Evolutionary conservation across 495 filamentous ascomycete genomes (phyloP).

Genomic region (Penicillium herquei): DNA sequence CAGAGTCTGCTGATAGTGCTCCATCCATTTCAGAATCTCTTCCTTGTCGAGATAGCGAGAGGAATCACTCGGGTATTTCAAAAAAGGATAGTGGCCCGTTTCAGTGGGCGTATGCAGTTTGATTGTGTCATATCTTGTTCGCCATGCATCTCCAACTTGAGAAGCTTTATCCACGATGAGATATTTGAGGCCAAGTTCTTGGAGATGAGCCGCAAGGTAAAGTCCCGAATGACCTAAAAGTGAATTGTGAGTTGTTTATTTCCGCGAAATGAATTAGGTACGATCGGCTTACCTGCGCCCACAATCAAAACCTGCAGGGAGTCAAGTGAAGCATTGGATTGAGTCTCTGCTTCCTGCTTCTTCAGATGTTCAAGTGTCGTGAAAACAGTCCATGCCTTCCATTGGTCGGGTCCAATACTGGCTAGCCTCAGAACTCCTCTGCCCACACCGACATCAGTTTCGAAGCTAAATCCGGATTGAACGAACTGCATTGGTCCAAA

Average conservation of each 20-base stretch:
- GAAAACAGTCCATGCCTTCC: constrained; percentile 6
- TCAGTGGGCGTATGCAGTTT: not conserved
- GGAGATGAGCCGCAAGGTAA: not conserved
- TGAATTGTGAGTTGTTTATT: not conserved
- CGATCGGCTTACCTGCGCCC: not conserved
- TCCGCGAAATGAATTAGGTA: not conserved
- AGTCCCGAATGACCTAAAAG: constrained; percentile 2
- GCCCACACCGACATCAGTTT: not conserved
- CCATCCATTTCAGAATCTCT: constrained; percentile 1
- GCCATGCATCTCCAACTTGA: constrained; percentile 1
- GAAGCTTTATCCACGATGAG: constrained; percentile 4
- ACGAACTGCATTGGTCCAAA: not conserved
- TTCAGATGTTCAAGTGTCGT: constrained; percentile 1
- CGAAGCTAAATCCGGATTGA: constrained; percentile 5
- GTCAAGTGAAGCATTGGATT: not conserved
- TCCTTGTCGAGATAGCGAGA: constrained; percentile 1
- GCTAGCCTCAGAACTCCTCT: constrained; percentile 4
- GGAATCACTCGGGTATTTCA: constrained; percentile 2
- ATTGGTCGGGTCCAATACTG: not conserved
- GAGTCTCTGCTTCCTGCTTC: not conserved
- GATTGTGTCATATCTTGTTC: not conserved
- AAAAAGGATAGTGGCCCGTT: not conserved
- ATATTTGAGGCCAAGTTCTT: constrained; percentile 4
- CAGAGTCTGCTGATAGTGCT: not conserved
- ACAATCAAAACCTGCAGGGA: constrained; percentile 1